Evolutionary conservation across 352 stramenopile species (phyloP).

Genomic region (Globisporangium iwayamae): DNA sequence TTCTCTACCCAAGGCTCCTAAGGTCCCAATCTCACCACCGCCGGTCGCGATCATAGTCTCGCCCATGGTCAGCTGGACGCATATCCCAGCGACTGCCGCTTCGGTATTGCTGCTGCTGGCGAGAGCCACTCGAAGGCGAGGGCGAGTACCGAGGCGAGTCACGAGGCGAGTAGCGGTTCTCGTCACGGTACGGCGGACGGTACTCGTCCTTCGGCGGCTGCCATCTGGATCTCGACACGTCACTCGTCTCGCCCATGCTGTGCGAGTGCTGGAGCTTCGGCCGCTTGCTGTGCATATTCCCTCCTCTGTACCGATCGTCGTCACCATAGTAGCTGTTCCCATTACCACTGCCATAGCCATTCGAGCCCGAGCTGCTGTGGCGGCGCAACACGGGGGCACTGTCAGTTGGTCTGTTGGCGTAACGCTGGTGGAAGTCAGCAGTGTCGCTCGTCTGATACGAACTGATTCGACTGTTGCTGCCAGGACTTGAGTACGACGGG

Average conservation of each 20-base stretch:
- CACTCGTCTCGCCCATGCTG: slow-evolving; percentile 38
- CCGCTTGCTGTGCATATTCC: slow-evolving; percentile 35
- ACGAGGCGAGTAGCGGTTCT: slow-evolving; percentile 5
- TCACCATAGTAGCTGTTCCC: slow-evolving; percentile 14
- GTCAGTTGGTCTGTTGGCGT: slow-evolving; percentile 16
- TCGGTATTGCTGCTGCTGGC: slow-evolving; percentile 25
- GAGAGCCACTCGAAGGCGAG: slow-evolving; percentile 6
- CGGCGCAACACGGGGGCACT: slow-evolving; percentile 30
- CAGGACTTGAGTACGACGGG: not conserved
- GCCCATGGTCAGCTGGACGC: not conserved
- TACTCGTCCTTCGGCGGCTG: slow-evolving; percentile 3
- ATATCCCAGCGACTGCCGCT: slow-evolving; percentile 13
- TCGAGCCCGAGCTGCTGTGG: slow-evolving; percentile 36
- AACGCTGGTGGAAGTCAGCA: not conserved
- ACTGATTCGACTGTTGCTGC: not conserved
- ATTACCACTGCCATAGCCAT: not conserved
- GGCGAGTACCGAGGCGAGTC: slow-evolving; percentile 9
- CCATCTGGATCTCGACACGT: slow-evolving; percentile 19
- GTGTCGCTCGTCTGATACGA: slow-evolving; percentile 2
- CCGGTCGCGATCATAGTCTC: slow-evolving; percentile 1
- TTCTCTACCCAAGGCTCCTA: not conserved
- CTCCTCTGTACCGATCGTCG: slow-evolving; percentile 18
- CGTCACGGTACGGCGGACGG: slow-evolving; percentile 6
- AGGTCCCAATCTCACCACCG: slow-evolving; percentile 4
- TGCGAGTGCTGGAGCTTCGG: slow-evolving; percentile 62